Evolutionary conservation across 2,329 filamentous ascomycete genomes (phyloP).

Genomic region (Verticillium isaacii): DNA sequence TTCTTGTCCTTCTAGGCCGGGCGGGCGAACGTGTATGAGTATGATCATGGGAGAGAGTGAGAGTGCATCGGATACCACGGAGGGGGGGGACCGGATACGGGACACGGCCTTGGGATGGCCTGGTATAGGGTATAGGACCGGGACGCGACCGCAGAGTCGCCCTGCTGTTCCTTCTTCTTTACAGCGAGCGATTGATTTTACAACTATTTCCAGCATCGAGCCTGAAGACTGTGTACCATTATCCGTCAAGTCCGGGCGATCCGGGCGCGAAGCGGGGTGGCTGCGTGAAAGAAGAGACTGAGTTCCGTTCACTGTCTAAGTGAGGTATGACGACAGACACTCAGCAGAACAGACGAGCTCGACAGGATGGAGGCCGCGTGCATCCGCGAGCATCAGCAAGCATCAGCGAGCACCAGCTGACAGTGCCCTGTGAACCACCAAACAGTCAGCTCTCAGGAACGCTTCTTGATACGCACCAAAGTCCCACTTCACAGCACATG

Average conservation of each 20-base stretch:
- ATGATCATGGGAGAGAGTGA: neutral
- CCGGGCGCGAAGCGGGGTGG: neutral
- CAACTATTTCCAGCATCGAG: neutral
- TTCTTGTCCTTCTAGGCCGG: conserved; percentile 14
- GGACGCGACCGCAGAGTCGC: neutral
- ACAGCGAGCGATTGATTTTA: neutral
- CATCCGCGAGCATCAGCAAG: too few species aligned
- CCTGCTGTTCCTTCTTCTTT: neutral
- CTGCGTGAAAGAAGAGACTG: neutral
- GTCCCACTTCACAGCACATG: too few species aligned
- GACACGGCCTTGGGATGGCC: neutral
- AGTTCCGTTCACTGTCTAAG: too few species aligned
- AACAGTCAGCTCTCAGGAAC: too few species aligned
- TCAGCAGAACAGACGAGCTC: too few species aligned
- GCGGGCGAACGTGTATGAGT: neutral
- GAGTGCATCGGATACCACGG: neutral
- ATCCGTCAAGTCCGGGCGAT: neutral
- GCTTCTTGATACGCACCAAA: too few species aligned
- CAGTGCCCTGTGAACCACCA: too few species aligned
- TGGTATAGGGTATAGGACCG: neutral
- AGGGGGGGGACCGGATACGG: neutral
- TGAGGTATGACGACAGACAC: too few species aligned
- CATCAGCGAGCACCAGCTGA: too few species aligned
- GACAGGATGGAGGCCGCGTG: too few species aligned
- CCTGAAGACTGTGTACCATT: neutral